Evolutionary conservation across 257 asterid species (phyloP).

Genomic region (Verbascum thapsus): DNA sequence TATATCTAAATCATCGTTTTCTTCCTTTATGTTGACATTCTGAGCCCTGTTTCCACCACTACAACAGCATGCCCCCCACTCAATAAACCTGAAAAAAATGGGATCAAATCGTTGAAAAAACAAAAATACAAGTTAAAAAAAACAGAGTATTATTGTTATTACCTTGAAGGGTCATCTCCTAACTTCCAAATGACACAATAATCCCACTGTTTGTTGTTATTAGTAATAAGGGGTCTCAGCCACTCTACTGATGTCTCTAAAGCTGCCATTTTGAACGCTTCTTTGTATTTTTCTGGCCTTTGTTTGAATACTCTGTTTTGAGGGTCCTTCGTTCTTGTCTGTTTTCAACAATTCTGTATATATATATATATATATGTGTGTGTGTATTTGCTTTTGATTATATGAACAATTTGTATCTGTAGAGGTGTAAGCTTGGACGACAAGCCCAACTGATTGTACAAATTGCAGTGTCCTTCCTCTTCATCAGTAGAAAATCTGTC

Average conservation of each 20-base stretch:
- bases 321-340: constrained; percentile 17
- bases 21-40: constrained; percentile 41
- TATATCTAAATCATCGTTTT: constrained; percentile 31
- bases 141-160: neutral
- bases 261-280: constrained; percentile 55
- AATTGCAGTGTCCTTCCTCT: constrained; percentile 35
- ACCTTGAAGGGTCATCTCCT: constrained; percentile 90
- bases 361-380: neutral
- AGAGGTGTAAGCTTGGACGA: constrained; percentile 37
- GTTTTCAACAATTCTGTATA: constrained; percentile 13
- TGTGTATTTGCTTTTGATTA: neutral
- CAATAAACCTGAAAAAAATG: constrained; percentile 57
- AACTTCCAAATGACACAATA: constrained; percentile 76
- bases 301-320: neutral
- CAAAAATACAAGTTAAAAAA: neutral
- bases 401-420: constrained; percentile 1
- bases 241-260: constrained; percentile 47
- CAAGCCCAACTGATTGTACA: constrained; percentile 48
- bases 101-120: neutral
- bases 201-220: constrained; percentile 59
- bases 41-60: constrained; percentile 47
- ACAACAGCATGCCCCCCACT: constrained; percentile 83
- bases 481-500: constrained; percentile 50
- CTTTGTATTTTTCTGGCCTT: constrained; percentile 36
- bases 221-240: constrained; percentile 59